phyloP scores from a whole-genome alignment of 2,329 filamentous ascomycete genomes.

The Aspergillus sp. region DNA sequence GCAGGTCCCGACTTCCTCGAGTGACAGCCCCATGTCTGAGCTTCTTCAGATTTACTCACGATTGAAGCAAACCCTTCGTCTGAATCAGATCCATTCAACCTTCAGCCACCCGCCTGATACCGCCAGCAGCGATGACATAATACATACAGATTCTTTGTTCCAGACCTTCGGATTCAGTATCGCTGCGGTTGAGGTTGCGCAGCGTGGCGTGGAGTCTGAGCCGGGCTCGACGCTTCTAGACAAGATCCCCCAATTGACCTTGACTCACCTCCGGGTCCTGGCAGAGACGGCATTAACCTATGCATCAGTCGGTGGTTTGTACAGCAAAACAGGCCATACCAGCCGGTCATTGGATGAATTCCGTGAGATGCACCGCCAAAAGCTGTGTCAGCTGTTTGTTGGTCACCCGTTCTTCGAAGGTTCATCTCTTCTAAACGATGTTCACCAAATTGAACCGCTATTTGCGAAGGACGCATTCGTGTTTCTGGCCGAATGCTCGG shows the following conservation, averaged over 20 bases:
- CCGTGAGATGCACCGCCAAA: conserved; percentile 65
- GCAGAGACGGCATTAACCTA: conserved; percentile 88
- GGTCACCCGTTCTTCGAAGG: conserved; percentile 47
- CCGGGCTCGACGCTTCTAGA: conserved; percentile 74
- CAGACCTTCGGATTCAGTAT: conserved; percentile 75
- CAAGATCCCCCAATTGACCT: conserved; percentile 76
- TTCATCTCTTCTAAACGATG: conserved; percentile 33
- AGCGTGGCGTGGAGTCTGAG: conserved; percentile 77
- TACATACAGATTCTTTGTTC: conserved; percentile 46
- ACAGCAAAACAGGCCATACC: conserved; percentile 58
- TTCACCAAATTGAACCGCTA: conserved; percentile 41
- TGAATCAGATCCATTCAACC: conserved; percentile 50
- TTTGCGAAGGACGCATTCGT: conserved; percentile 41
- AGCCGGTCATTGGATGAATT: conserved; percentile 63
- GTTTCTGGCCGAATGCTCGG: conserved; percentile 77
- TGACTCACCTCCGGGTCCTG: conserved; percentile 85
- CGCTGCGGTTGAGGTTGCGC: conserved; percentile 84
- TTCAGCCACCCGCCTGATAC: conserved; percentile 46
- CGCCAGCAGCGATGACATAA: conserved; percentile 47
- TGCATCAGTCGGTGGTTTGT: conserved; percentile 71
- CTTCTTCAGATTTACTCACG: conserved; percentile 57
- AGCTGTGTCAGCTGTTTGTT: conserved; percentile 75
- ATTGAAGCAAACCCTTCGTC: conserved; percentile 54
- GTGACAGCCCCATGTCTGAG: conserved; percentile 44
- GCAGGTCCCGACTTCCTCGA: conserved; percentile 26